Percentiles rank a stretch among this genome's conserved stretches.
Evolutionary conservation across 495 filamentous ascomycete species (phyloP).

Genomic region (Penicilliopsis zonata): DNA sequence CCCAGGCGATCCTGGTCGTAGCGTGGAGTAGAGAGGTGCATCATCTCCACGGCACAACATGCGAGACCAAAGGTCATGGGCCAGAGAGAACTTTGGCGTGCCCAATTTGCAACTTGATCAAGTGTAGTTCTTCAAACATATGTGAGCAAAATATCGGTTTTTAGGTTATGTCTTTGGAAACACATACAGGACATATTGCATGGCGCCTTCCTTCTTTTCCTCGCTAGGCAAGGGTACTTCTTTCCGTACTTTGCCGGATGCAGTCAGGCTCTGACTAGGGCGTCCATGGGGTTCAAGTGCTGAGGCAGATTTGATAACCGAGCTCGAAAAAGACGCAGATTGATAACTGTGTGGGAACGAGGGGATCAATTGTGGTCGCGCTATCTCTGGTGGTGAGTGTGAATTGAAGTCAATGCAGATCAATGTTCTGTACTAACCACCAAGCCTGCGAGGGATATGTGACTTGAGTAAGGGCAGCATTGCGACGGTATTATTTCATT

Average conservation of each 20-base stretch:
- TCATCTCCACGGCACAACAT: conserved; percentile 97
- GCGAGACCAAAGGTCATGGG: conserved; percentile 97
- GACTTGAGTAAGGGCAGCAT: conserved; percentile 23
- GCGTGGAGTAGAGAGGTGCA: conserved; percentile 90
- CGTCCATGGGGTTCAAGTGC: conserved; percentile 34
- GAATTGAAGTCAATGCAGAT: background rate
- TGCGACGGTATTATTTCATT: background rate
- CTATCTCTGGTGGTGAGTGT: conserved; percentile 12
- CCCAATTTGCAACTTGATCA: conserved; percentile 90
- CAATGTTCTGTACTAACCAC: conserved; percentile 8
- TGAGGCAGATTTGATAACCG: conserved; percentile 28
- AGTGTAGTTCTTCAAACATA: conserved; percentile 58
- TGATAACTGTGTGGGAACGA: conserved; percentile 15
- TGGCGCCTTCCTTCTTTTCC: conserved; percentile 83
- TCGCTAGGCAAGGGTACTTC: conserved; percentile 86
- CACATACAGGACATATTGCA: conserved; percentile 95
- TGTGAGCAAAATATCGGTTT: conserved; percentile 5
- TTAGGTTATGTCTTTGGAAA: background rate
- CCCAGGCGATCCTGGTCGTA: conserved; percentile 94
- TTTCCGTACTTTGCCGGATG: conserved; percentile 40
- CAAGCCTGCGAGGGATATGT: conserved; percentile 18
- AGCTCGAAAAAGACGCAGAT: conserved; percentile 27
- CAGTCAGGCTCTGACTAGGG: conserved; percentile 25
- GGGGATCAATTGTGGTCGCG: conserved; percentile 15
- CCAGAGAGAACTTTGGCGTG: conserved; percentile 86